phyloP scores from a whole-genome alignment of 306 rosid genomes.

The Pueraria montana region DNA sequence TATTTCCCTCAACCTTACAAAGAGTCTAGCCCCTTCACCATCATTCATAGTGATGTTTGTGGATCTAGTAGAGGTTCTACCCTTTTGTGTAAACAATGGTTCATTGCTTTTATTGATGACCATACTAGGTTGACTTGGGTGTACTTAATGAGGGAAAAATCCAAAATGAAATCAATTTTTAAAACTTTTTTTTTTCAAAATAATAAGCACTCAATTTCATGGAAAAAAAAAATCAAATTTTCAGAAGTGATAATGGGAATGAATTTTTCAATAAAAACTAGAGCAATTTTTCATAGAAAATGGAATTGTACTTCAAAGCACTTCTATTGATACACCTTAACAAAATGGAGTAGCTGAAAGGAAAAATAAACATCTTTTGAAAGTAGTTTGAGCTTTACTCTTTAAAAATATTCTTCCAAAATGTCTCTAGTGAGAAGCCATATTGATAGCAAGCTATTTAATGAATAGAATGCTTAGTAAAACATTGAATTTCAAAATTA shows the following conservation, averaged over 20 bases:
- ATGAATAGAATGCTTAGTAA: background rate
- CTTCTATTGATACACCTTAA: too few relatives aligned
- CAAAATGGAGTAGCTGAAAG: background rate
- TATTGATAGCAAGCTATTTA: background rate
- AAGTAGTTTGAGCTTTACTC: background rate
- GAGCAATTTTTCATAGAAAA: too few relatives aligned
- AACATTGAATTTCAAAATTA: background rate
- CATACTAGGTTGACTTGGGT: background rate
- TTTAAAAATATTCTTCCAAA: too few relatives aligned
- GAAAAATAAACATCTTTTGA: background rate
- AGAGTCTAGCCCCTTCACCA: background rate
- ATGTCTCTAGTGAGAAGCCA: background rate
- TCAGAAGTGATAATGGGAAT: background rate
- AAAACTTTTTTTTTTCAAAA: too few relatives aligned
- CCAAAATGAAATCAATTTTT: background rate
- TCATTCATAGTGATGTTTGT: too few relatives aligned
- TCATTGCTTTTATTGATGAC: background rate
- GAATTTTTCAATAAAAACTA: too few relatives aligned
- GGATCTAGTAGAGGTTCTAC: background rate
- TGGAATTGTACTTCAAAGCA: too few relatives aligned
- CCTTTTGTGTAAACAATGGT: background rate
- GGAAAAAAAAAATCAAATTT: too few relatives aligned
- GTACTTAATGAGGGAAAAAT: background rate
- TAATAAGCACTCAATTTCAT: background rate
- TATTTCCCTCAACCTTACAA: background rate